Evolutionary conservation across 768 basidiomycete genomes (phyloP).

Genomic region (Exsudoporus frostii): DNA sequence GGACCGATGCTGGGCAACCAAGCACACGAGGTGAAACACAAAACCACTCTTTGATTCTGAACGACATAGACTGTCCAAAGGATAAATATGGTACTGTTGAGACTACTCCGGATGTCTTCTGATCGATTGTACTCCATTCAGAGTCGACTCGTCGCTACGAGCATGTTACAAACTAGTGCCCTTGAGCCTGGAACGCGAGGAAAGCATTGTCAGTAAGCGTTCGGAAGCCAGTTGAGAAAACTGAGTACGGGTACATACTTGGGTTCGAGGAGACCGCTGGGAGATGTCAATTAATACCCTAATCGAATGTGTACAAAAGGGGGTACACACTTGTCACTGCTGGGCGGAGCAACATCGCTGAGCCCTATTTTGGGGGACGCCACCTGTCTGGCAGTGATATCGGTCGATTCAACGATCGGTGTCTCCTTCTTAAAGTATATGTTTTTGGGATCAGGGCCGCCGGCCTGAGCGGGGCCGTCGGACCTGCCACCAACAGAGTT

Average conservation of each 20-base stretch:
- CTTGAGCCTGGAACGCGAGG: not conserved
- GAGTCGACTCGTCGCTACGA: not conserved
- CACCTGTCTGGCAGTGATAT: too few species aligned
- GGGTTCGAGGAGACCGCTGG: not conserved
- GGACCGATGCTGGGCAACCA: not conserved
- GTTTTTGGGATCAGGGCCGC: too few species aligned
- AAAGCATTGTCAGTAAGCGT: not conserved
- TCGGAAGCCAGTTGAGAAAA: not conserved
- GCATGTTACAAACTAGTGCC: not conserved
- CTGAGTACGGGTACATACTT: not conserved
- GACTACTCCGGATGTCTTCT: not conserved
- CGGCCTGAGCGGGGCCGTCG: too few species aligned
- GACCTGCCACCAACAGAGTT: too few species aligned
- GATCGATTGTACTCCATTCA: not conserved
- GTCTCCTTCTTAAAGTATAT: too few species aligned
- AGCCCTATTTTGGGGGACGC: too few species aligned
- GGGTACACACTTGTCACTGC: not conserved
- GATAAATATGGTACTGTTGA: too few species aligned
- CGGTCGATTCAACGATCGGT: too few species aligned
- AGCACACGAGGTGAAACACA: not conserved
- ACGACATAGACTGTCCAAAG: too few species aligned
- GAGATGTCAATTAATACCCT: not conserved
- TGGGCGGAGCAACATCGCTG: too few species aligned
- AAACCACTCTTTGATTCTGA: not conserved
- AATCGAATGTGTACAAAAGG: not conserved